Evolutionary conservation across 345 rosid species (phyloP).

Genomic region (Eucalyptus microcorys): DNA sequence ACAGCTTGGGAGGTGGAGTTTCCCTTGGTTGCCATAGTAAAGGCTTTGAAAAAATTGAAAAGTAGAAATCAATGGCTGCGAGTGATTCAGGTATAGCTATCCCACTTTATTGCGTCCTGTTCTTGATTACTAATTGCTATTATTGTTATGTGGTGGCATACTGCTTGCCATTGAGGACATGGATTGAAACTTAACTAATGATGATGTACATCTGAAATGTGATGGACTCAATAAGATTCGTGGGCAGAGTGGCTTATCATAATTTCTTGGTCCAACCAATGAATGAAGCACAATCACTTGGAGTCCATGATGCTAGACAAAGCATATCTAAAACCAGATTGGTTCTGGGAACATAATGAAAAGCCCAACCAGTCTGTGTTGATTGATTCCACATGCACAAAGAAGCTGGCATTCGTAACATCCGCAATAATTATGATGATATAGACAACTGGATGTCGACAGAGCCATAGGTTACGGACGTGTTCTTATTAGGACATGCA

Average conservation of each 20-base stretch:
- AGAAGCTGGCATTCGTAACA: background rate
- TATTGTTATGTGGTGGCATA: background rate
- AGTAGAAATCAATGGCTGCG: conserved; percentile 67
- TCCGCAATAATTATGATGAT: background rate
- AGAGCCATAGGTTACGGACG: background rate
- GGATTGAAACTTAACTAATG: background rate
- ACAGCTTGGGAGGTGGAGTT: conserved; percentile 83
- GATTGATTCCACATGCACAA: background rate
- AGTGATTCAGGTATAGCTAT: conserved; percentile 63
- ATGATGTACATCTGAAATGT: background rate
- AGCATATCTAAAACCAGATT: background rate
- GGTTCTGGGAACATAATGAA: background rate
- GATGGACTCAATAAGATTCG: background rate
- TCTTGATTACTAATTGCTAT: background rate
- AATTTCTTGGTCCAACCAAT: background rate
- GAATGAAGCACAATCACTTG: background rate
- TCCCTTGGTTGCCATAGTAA: conserved; percentile 66
- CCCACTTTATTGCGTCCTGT: background rate
- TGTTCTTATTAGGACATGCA: background rate
- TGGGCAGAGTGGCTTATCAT: background rate
- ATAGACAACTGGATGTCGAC: background rate
- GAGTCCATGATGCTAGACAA: background rate
- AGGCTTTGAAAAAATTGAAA: conserved; percentile 54
- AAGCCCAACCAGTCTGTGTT: background rate
- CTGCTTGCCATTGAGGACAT: background rate